Base-by-base conservation (phyloP, 176 grass and related monocot species). In the Aegilops bicornis region DNA sequence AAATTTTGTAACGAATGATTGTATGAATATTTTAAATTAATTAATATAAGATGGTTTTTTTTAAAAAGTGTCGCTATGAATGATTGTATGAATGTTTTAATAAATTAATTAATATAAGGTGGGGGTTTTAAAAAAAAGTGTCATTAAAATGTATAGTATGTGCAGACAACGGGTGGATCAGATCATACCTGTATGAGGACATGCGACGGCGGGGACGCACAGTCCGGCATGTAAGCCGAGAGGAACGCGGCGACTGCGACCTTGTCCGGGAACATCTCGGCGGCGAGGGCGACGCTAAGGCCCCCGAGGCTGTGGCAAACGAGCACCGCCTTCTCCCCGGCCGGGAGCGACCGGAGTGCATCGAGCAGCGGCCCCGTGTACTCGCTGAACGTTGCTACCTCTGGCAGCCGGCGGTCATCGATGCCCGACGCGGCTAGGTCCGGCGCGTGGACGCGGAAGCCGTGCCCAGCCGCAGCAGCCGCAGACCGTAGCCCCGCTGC, bases 221-320 rank as follows among this genome's bases (percentile, higher is more conserved):
- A 87, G 60, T 89, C 93, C 14, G 95, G 91, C 93, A 93, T 89
- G 85, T 87, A 93, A 13, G 95, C 93, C 14, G 87, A 43, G 47
- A 95, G 71, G 86, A 98, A 98, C 42, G 95, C 93, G 3, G 85
- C 88, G 71, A 63, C 89, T 35, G 93, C 93, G 47, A 98, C 72
- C 88, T 93, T 98, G 40, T 98, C 89, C 0, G 93, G 91, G 81
- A 98, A 98, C 73, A 79, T 24, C 86, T 98, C 96, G 73, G 88
- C 79, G 25, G 96, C 96, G 15, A 95, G 29, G 14, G 96, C 88
- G 5, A 94, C 71, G 65, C 31, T 94, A 0, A 92, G 8, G 24
- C 93, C 96, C 54, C 96, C 96, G 25, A 94, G 81, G 84, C 90
- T 95, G 69, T 98, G 96, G 12, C 93, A 93, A 20, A 98, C 88